Evolutionary conservation across 257 asterid genomes (phyloP).

Genomic region (Galeopsis tetrahit): DNA sequence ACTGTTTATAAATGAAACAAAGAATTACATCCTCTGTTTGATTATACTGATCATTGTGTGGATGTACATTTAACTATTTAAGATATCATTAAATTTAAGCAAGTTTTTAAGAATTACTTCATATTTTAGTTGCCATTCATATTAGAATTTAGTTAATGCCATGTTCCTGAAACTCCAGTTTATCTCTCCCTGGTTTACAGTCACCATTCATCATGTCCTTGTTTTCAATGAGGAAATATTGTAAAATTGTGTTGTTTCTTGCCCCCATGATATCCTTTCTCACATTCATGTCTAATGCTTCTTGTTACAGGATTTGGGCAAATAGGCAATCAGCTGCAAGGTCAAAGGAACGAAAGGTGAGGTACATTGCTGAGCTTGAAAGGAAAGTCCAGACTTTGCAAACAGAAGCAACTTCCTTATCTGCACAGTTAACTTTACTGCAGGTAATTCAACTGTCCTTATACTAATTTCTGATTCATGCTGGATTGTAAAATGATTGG

Average conservation of each 20-base stretch:
- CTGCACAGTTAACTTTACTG: slow-evolving; percentile 86
- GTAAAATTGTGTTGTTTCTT: background rate
- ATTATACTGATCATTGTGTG: background rate
- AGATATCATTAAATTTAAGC: background rate
- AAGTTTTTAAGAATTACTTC: background rate
- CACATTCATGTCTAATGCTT: slow-evolving; percentile 14
- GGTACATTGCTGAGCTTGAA: slow-evolving; percentile 97
- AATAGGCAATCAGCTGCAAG: slow-evolving; percentile 99
- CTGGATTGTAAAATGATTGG: background rate
- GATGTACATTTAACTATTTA: slow-evolving; percentile 11
- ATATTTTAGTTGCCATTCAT: slow-evolving; percentile 8
- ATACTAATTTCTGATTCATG: background rate
- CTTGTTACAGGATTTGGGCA: slow-evolving; percentile 86
- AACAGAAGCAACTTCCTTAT: slow-evolving; percentile 94
- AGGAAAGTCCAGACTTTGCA: slow-evolving; percentile 94
- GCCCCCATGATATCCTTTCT: slow-evolving; percentile 9
- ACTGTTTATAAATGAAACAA: background rate
- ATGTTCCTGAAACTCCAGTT: background rate
- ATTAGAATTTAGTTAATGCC: slow-evolving; percentile 11
- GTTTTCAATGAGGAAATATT: slow-evolving; percentile 22
- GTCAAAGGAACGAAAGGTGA: slow-evolving; percentile 97
- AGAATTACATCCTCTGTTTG: background rate
- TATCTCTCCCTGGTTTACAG: background rate
- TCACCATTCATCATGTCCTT: slow-evolving; percentile 1
- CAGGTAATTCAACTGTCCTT: slow-evolving; percentile 56